Conservation (phyloP, 805 yeast genomes). For the Ogataea haglerorum region DNA sequence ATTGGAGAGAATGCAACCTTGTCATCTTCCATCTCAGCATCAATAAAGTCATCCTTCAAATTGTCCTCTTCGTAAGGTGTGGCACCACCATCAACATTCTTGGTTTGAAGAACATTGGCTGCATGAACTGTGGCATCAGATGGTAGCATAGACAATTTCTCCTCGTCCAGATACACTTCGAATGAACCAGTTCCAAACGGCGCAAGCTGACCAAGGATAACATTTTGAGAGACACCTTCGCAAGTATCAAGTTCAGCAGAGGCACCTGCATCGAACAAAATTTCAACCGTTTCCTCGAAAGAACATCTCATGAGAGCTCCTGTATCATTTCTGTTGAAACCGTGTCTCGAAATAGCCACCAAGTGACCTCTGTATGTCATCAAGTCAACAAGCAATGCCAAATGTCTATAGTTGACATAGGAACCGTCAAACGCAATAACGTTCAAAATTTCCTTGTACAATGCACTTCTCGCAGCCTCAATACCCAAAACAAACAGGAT, state of each 20-base stretch:
- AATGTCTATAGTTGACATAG: conserved; percentile 95
- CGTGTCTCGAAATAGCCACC: conserved; percentile 99
- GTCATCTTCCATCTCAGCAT: conserved; percentile 43
- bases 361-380: conserved; percentile 98
- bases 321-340: conserved; percentile 97
- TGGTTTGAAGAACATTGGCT: conserved; percentile 38
- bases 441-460: conserved; percentile 90
- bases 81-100: conserved; percentile 71
- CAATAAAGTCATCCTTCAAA: conserved; percentile 58
- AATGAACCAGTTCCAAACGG: conserved; percentile 98
- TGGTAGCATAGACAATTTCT: conserved; percentile 66
- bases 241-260: conserved; percentile 97
- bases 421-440: conserved; percentile 99
- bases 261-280: conserved; percentile 95
- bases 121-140: conserved; percentile 41
- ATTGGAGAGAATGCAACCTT: conserved; percentile 89
- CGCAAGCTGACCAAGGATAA: conserved; percentile 96
- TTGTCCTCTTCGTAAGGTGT: conserved; percentile 83
- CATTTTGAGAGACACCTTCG: conserved; percentile 97
- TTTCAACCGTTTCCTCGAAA: conserved; percentile 98
- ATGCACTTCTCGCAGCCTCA: conserved; percentile 95
- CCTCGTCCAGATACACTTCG: conserved; percentile 92
- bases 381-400: conserved; percentile 95
- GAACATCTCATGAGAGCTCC: conserved; percentile 99
- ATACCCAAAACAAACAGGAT: conserved; percentile 93